These are phyloP conservation scores for Botrytis sinoallii DNA, from an alignment of 2,329 filamentous ascomycete species.

Conservation along the genomic window DNA sequence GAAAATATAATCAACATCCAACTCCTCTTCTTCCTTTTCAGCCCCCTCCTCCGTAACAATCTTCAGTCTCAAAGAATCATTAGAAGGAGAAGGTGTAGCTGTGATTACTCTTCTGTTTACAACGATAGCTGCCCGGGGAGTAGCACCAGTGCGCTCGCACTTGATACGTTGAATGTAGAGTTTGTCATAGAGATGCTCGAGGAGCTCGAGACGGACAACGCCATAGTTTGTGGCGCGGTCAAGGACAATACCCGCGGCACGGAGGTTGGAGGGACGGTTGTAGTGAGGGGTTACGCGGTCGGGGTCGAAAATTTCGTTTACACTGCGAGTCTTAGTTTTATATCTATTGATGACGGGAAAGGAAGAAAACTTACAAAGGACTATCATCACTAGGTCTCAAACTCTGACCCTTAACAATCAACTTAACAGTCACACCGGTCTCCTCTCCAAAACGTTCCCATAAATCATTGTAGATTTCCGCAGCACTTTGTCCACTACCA, in stretches of 20 bases:
- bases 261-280: slow-evolving; percentile 59
- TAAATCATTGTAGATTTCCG: slow-evolving; percentile 92
- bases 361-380: slow-evolving; percentile 68
- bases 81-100: slow-evolving; percentile 22
- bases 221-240: slow-evolving; percentile 91
- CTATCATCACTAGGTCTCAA: slow-evolving; percentile 91
- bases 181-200: slow-evolving; percentile 82
- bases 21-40: slow-evolving; percentile 35
- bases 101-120: slow-evolving; percentile 58
- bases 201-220: slow-evolving; percentile 84
- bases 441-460: slow-evolving; percentile 81
- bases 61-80: slow-evolving; percentile 33
- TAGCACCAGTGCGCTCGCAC: slow-evolving; percentile 65
- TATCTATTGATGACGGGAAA: background rate
- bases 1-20: slow-evolving; percentile 75
- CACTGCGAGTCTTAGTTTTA: slow-evolving; percentile 48
- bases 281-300: slow-evolving; percentile 76
- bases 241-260: slow-evolving; percentile 56
- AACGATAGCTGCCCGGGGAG: slow-evolving; percentile 82
- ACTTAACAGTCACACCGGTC: slow-evolving; percentile 57
- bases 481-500: slow-evolving; percentile 86
- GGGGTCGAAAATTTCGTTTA: slow-evolving; percentile 96
- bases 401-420: slow-evolving; percentile 81
- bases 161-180: slow-evolving; percentile 74
- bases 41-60: slow-evolving; percentile 43